phyloP scores from a whole-genome alignment of 495 filamentous ascomycete species.

The Aspergillus ellipticus region DNA sequence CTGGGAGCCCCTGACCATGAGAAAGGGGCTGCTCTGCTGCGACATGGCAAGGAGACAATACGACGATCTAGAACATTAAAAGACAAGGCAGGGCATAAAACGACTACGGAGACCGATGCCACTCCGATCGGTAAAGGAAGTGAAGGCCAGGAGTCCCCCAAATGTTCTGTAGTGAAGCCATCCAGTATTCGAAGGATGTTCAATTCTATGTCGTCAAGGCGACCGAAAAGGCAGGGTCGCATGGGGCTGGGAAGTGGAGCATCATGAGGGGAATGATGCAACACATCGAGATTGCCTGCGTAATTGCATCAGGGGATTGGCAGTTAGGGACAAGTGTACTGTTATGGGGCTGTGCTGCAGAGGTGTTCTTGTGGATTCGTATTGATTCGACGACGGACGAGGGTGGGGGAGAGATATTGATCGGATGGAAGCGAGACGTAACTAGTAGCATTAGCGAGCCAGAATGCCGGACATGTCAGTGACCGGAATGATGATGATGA shows the following conservation, averaged over 20 bases:
- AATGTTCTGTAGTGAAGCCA: constrained; percentile 10
- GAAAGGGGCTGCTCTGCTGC: not conserved
- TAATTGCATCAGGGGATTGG: constrained; percentile 10
- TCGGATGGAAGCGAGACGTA: constrained; percentile 18
- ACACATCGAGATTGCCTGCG: not conserved
- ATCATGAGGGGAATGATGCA: constrained; percentile 16
- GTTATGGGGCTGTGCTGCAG: too few relatives aligned
- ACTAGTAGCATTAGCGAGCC: constrained; percentile 7
- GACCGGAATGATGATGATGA: not conserved
- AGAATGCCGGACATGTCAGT: not conserved
- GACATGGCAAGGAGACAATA: constrained; percentile 1
- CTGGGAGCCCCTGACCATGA: constrained; percentile 1
- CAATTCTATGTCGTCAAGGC: constrained; percentile 19
- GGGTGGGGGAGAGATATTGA: constrained; percentile 4
- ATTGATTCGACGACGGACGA: constrained; percentile 5
- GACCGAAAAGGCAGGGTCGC: constrained; percentile 13
- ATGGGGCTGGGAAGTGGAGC: constrained; percentile 13
- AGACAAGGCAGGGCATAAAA: constrained; percentile 2
- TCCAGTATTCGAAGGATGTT: constrained; percentile 17
- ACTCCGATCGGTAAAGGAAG: constrained; percentile 1
- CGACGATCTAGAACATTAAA: constrained; percentile 14
- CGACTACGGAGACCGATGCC: not conserved
- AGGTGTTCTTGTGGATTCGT: constrained; percentile 3
- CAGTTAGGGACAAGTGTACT: not conserved
- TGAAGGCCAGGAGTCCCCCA: constrained; percentile 1